Evolutionary conservation across 805 yeast species (phyloP).

Genomic region (Brettanomyces nanus): DNA sequence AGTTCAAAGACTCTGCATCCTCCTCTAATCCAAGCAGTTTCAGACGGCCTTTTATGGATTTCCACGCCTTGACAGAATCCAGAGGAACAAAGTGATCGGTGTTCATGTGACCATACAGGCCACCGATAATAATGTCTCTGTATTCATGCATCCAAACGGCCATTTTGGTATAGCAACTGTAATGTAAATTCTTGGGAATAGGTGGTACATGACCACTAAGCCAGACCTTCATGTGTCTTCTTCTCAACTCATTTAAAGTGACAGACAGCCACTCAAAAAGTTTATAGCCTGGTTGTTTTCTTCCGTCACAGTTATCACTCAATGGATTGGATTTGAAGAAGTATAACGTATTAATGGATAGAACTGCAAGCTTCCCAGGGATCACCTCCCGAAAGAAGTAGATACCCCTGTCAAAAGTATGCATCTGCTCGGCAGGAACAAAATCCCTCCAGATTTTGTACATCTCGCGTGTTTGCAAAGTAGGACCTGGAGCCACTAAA

Average conservation of each 20-base stretch:
- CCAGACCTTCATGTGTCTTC: slow-evolving; percentile 78
- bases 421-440: slow-evolving; percentile 71
- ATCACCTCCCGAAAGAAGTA: slow-evolving; percentile 72
- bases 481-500: slow-evolving; percentile 78
- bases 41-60: slow-evolving; percentile 29
- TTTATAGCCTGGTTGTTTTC: slow-evolving; percentile 74
- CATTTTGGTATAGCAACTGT: slow-evolving; percentile 64
- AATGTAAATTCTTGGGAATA: slow-evolving; percentile 66
- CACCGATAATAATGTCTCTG: slow-evolving; percentile 77
- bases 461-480: slow-evolving; percentile 75
- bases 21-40: slow-evolving; percentile 12
- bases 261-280: slow-evolving; percentile 71
- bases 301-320: slow-evolving; percentile 68
- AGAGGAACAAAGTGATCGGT: slow-evolving; percentile 77
- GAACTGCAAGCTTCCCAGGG: slow-evolving; percentile 68
- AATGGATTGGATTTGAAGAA: slow-evolving; percentile 71
- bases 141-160: slow-evolving; percentile 79
- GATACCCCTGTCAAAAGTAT: slow-evolving; percentile 66
- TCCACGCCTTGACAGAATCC: slow-evolving; percentile 63
- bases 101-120: slow-evolving; percentile 85
- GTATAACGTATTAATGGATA: slow-evolving; percentile 73
- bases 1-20: slow-evolving; percentile 12
- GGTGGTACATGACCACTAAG: slow-evolving; percentile 87
- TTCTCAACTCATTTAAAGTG: slow-evolving; percentile 63
- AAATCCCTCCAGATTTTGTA: slow-evolving; percentile 65